Base-by-base conservation (phyloP, 352 stramenopile species). In the Bremia lactucae region DNA sequence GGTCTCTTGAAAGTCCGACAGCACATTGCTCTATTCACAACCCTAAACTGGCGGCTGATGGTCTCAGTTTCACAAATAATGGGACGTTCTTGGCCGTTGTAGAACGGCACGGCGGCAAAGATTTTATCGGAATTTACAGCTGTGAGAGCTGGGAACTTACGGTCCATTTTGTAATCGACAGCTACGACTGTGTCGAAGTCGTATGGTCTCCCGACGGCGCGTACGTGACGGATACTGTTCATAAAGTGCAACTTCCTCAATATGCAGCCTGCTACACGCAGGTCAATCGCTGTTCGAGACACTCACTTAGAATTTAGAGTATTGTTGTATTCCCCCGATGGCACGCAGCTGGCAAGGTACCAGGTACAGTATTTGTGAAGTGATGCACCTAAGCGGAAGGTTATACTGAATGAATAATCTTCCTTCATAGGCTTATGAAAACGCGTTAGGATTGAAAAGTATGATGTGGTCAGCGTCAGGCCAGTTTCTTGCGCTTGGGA, bases 61-160 rank as follows among this genome's bases (percentile, higher is more conserved):
- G 76, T 0, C 64, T 91, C 26, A 52, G 63, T 10, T 91, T 87
- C 43, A 85, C 71, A 22, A 28, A 53, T 6, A 72, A 81, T 47
- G 67, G 62, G 2, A 46, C 57, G 13, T 73, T 82, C 7, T 45
- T 91, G 11, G 76, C 74, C 3, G 72, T 91, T 4, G 67, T 55
- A 3, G 79, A 91, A 46, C 69, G 79, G 9, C 64, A 79, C 6
- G 76, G 87, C 22, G 86, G 79, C 65, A 91, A 88, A 67, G 79
- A 91, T 28, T 84, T 78, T 14, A 49, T 91, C 19, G 76, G 74
- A 3, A 61, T 91, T 36, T 91, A 91, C 58, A 72, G 62, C 42
- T 84, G 73, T 29, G 74, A 72, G 38, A 64, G 58, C 10, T 91
- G 79, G 79, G 74, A 89, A 22, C 50, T 89, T 4, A 66, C 72